phyloP scores from a whole-genome alignment of 176 grass and related monocot genomes.

The Elymus sibiricus region DNA sequence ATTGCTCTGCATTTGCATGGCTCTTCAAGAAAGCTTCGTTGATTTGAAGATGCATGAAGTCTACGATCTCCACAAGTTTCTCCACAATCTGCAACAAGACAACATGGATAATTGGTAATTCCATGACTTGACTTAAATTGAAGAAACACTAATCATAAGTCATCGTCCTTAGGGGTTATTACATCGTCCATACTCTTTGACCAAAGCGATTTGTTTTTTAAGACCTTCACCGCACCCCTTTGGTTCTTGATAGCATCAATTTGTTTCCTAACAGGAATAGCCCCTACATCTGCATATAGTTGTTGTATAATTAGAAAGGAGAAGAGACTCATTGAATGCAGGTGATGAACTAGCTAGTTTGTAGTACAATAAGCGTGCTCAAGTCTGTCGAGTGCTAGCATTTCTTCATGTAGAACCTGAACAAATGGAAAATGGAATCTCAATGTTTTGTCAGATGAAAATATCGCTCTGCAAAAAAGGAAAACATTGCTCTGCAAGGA shows the following conservation, averaged over 20 bases:
- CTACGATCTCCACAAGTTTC: conserved; percentile 41
- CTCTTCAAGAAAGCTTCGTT: conserved; percentile 27
- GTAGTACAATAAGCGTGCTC: conserved; percentile 28
- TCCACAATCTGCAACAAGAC: conserved; percentile 42
- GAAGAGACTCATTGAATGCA: not conserved
- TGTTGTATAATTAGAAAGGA: not conserved
- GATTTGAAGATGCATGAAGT: conserved; percentile 36
- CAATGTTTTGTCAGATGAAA: not conserved
- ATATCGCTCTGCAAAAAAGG: not conserved
- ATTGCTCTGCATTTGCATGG: conserved; percentile 13
- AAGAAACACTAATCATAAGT: not conserved
- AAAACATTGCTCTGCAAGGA: not conserved
- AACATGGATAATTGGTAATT: not conserved
- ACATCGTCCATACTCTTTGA: conserved; percentile 55
- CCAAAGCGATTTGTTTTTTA: conserved; percentile 58
- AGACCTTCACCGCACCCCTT: conserved; percentile 28
- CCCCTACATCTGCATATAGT: not conserved
- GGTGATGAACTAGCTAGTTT: conserved; percentile 2
- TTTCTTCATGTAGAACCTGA: conserved; percentile 45
- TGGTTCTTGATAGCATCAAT: conserved; percentile 26
- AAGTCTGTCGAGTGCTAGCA: conserved; percentile 46
- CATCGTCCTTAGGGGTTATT: not conserved
- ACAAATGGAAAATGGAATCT: not conserved
- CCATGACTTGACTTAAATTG: not conserved
- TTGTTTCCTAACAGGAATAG: not conserved